phyloP scores from a whole-genome alignment of 164 flowering plant species.

The Dillenia turbinata region DNA sequence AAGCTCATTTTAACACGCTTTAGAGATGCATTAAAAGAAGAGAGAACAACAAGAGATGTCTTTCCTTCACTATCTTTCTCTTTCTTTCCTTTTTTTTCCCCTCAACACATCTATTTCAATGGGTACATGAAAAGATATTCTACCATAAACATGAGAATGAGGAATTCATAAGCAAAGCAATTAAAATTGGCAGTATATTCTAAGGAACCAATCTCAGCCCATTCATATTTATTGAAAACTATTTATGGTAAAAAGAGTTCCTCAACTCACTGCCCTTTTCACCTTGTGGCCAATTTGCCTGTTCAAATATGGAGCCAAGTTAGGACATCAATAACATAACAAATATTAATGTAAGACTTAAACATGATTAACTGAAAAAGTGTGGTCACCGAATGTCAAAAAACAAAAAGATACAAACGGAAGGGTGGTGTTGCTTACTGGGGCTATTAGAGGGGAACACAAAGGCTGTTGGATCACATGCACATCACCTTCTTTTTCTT shows the following conservation, averaged over 20 bases:
- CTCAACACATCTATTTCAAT: constrained; percentile 18
- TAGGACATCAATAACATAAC: not conserved
- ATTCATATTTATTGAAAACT: no score
- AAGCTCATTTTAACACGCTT: constrained; percentile 35
- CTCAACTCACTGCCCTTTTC: constrained; percentile 3
- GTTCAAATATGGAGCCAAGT: constrained; percentile 11
- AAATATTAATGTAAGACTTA: constrained; percentile 17
- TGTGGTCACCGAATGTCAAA: constrained; percentile 29
- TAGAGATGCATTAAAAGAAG: constrained; percentile 53
- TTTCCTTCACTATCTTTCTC: constrained; percentile 25
- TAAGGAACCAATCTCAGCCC: no score
- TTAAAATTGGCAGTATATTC: no score
- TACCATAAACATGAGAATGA: no score
- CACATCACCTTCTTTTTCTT: constrained; percentile 51
- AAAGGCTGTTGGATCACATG: constrained; percentile 91
- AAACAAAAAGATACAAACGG: constrained; percentile 13
- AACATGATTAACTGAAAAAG: constrained; percentile 36
- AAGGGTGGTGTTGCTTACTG: constrained; percentile 17
- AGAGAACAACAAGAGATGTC: constrained; percentile 45
- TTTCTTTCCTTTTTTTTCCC: constrained; percentile 6
- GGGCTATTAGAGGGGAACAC: constrained; percentile 44
- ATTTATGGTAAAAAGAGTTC: no score
- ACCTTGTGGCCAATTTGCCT: not conserved
- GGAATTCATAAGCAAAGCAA: no score
- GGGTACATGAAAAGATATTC: constrained; percentile 19